Base-by-base conservation (phyloP, 2,329 filamentous ascomycete species). In the Hansfordia pulvinata region DNA sequence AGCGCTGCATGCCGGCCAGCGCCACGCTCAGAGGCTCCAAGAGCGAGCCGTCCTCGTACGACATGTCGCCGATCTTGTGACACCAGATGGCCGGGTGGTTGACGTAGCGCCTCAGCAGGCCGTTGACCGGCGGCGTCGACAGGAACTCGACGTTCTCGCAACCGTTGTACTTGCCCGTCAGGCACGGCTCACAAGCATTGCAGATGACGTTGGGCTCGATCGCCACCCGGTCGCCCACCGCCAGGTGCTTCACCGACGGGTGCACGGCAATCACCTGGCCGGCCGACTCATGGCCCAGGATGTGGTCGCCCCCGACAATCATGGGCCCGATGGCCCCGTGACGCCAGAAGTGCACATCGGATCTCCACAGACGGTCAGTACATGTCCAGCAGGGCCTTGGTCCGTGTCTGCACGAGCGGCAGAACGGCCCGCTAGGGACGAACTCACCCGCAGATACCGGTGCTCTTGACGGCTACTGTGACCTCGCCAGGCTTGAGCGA, bases 301-400 rank as follows among this genome's bases (percentile, higher is more conserved):
- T 85, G 54, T 94, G 88, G 46, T 86, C 78, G 45, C 69, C 80
- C 39, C 69, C 69, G 25, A 96, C 88, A 36, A 94, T 77, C 86
- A 94, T 94, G 40, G 86, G 86, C 16, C 88, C 88, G 49, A 96
- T 96, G 60, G 81, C 82, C 39, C 88, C 88, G 26, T 80, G 79
- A 50, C 92, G 83, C 88, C 88, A 96, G 63, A 96, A 96, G 59
- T 96, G 88, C 30, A 96, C 77, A 54, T 94, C 86, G 33, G 83
- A 93, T 31, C 82, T 88, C 42, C 27, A 8, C 14, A 12, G 27
- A 24, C 19, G 13, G 34, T 45, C 19, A 42, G 30, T 19, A 14
- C n/a, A n/a, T n/a, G n/a, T n/a, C n/a, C n/a, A n/a, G n/a, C n/a
- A n/a, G n/a, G n/a, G n/a, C n/a, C n/a, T n/a, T n/a, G n/a, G n/a